Conservation (phyloP, 148 eudicot genomes). For the Rhododendron williamsianum region DNA sequence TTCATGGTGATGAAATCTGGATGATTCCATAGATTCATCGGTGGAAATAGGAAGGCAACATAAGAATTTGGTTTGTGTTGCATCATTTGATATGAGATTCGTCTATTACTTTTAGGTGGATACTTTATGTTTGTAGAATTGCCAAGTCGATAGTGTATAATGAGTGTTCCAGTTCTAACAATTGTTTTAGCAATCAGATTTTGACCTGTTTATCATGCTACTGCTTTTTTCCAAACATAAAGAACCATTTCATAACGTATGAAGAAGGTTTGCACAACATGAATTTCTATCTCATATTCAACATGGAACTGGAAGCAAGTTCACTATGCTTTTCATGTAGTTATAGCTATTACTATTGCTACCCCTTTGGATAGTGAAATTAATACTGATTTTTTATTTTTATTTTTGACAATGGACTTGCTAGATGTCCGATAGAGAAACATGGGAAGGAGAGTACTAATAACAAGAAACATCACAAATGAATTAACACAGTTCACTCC, state of each 20-base stretch:
- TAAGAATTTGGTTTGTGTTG: neutral
- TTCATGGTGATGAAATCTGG: neutral
- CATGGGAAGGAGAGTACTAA: neutral
- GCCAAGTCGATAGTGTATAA: neutral
- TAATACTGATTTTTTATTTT: neutral
- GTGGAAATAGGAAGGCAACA: neutral
- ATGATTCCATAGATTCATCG: neutral
- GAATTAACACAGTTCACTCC: neutral
- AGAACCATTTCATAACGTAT: neutral
- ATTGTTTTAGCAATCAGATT: neutral
- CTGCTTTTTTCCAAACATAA: neutral
- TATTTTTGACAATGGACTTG: neutral
- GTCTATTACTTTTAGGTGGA: neutral
- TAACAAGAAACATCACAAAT: neutral
- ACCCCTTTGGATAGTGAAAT: neutral
- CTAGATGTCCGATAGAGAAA: neutral
- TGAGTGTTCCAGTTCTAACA: neutral
- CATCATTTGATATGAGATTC: neutral
- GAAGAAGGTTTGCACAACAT: neutral
- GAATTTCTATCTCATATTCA: neutral
- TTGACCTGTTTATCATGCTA: neutral
- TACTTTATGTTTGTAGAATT: neutral
- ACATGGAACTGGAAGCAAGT: neutral
- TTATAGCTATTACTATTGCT: neutral
- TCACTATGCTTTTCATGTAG: neutral